phyloP scores from a whole-genome alignment of 768 basidiomycete species.

The Leccinum variicolor region DNA sequence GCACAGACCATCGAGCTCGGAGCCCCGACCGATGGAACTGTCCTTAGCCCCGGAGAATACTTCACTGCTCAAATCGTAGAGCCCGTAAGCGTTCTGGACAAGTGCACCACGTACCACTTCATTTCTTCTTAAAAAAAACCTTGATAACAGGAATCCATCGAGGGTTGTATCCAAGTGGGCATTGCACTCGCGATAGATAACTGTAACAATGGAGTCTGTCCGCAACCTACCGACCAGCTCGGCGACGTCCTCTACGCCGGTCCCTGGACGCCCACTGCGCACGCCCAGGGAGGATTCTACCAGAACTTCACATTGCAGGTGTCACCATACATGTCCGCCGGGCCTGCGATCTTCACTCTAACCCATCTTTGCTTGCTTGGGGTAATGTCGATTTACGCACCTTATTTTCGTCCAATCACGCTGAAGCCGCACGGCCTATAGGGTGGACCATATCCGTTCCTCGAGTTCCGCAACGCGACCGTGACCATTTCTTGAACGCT shows the following conservation, averaged over 20 bases:
- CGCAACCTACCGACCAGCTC: constrained; percentile 17
- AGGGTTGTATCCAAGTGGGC: constrained; percentile 24
- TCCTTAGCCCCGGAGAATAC: constrained; percentile 13
- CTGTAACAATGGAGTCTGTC: constrained; percentile 24
- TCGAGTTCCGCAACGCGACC: constrained; percentile 9
- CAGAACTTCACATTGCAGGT: constrained; percentile 28
- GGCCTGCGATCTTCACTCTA: constrained; percentile 29
- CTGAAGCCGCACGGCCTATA: not conserved
- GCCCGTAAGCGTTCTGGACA: constrained; percentile 16
- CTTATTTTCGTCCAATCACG: not conserved
- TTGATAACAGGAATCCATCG: constrained; percentile 14
- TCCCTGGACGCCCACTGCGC: constrained; percentile 22
- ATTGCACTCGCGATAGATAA: constrained; percentile 25
- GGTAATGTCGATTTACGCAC: not conserved
- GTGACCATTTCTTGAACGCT: constrained; percentile 15
- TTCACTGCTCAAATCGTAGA: constrained; percentile 18
- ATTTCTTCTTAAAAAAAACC: not conserved
- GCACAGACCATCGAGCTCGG: constrained; percentile 29
- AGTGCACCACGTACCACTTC: not conserved
- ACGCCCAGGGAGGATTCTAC: constrained; percentile 20
- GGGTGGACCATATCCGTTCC: not conserved
- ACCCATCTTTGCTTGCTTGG: constrained; percentile 22
- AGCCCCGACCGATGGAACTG: constrained; percentile 18
- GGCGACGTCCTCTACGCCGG: constrained; percentile 29
- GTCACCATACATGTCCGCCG: not conserved